Evolutionary conservation across 2,329 filamentous ascomycete genomes (phyloP).

Genomic region (Diaporthe amygdali): DNA sequence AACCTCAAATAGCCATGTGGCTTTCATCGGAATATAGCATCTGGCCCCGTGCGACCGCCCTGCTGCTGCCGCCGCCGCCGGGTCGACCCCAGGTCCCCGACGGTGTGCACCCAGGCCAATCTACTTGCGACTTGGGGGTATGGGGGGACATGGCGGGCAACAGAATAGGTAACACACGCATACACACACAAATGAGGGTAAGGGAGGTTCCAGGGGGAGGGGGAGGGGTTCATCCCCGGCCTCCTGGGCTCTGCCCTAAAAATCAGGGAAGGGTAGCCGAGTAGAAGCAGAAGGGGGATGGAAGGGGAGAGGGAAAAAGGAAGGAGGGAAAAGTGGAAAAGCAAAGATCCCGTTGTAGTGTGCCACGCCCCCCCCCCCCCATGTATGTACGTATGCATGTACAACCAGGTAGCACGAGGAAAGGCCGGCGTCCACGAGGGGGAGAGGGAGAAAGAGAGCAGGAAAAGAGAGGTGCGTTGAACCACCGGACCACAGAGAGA

Average conservation of each 20-base stretch:
- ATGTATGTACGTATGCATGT: neutral
- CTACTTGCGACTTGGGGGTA: conserved; percentile 14
- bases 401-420: conserved; percentile 1
- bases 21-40: conserved; percentile 18
- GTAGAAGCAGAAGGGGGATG: neutral
- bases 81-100: conserved; percentile 6
- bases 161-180: neutral
- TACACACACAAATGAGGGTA: too few species aligned
- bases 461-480: neutral
- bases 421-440: neutral
- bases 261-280: neutral
- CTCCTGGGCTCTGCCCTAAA: neutral
- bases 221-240: neutral
- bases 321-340: conserved; percentile 3
- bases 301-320: neutral
- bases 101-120: neutral
- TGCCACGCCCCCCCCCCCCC: neutral
- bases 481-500: conserved; percentile 6
- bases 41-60: conserved; percentile 2
- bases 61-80: neutral
- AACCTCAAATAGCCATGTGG: conserved; percentile 17
- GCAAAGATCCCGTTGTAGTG: conserved; percentile 5
- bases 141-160: neutral
- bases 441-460: neutral
- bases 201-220: neutral